Percentiles rank a stretch among this genome's conserved stretches.
Evolutionary conservation across 257 asterid species (phyloP).

Genomic region (Striga asiatica): DNA sequence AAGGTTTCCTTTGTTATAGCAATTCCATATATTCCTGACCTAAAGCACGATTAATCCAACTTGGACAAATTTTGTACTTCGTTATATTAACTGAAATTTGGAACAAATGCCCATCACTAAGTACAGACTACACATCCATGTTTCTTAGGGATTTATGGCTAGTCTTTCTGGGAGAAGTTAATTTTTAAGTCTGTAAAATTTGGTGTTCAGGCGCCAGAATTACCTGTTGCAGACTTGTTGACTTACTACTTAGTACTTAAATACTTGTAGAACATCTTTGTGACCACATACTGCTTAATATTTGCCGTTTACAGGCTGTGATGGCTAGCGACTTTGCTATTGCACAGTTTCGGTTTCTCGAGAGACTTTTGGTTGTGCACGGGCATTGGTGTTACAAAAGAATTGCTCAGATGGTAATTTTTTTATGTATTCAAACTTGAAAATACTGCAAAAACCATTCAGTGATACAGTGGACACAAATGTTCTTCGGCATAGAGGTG

Average conservation of each 20-base stretch:
- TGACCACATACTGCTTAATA: slow-evolving; percentile 21
- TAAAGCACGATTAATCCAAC: no score
- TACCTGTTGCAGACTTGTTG: no score
- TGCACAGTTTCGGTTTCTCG: slow-evolving; percentile 91
- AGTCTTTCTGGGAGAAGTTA: no score
- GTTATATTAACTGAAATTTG: no score
- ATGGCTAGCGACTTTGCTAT: slow-evolving; percentile 98
- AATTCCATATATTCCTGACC: no score
- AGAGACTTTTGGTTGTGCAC: slow-evolving; percentile 88
- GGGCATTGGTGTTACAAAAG: slow-evolving; percentile 99
- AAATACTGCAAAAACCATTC: neutral
- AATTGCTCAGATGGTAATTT: slow-evolving; percentile 92
- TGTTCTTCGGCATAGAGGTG: neutral
- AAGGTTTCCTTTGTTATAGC: no score
- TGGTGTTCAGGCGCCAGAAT: no score
- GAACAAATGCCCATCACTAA: no score
- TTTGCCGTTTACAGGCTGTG: slow-evolving; percentile 82
- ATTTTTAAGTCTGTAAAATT: no score
- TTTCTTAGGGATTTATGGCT: no score
- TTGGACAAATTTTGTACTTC: no score
- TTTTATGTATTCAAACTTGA: neutral
- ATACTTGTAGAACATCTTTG: neutral
- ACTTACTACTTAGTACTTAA: neutral
- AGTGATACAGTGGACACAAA: neutral
- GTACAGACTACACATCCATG: no score